Evolutionary conservation across 768 basidiomycete species (phyloP).

Genomic region (Mycena floridula): DNA sequence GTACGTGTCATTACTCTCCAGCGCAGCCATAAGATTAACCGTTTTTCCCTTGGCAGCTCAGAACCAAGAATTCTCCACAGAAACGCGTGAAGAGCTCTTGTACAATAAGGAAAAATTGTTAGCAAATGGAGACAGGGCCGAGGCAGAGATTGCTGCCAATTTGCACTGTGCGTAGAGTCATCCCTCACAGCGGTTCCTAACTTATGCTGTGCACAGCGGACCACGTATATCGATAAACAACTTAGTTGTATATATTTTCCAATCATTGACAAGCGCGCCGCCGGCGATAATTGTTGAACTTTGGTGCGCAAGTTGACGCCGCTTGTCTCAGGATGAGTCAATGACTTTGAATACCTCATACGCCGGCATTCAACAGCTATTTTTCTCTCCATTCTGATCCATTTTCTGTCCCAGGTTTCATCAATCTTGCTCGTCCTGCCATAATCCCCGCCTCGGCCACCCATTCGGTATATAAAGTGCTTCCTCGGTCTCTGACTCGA

Average conservation of each 20-base stretch:
- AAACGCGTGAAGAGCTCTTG: conserved; percentile 95
- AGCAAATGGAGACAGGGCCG: conserved; percentile 91
- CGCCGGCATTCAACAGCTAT: too few relatives aligned
- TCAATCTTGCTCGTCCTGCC: too few relatives aligned
- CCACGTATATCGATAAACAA: conserved; percentile 73
- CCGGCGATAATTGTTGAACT: too few relatives aligned
- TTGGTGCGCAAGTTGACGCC: too few relatives aligned
- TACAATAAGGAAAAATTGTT: conserved; percentile 99
- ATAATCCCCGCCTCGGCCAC: too few relatives aligned
- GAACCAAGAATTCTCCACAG: conserved; percentile 96
- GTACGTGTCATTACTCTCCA: conserved; percentile 52
- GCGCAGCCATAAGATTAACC: conserved; percentile 3
- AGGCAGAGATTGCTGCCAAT: conserved; percentile 97
- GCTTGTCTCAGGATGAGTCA: too few relatives aligned
- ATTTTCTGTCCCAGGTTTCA: too few relatives aligned
- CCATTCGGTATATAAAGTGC: too few relatives aligned
- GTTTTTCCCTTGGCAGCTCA: conserved; percentile 52
- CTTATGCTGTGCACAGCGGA: conserved; percentile 50
- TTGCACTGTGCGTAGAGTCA: conserved; percentile 39
- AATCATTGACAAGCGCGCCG: background rate
- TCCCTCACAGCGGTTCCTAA: conserved; percentile 6
- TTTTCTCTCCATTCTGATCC: too few relatives aligned
- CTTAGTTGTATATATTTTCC: background rate
- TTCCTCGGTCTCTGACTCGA: too few relatives aligned
- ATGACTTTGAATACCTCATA: too few relatives aligned